Percentiles rank a stretch among this genome's conserved stretches.
phyloP scores from a whole-genome alignment of 305 asterid genomes.

The Fraxinus nigra region DNA sequence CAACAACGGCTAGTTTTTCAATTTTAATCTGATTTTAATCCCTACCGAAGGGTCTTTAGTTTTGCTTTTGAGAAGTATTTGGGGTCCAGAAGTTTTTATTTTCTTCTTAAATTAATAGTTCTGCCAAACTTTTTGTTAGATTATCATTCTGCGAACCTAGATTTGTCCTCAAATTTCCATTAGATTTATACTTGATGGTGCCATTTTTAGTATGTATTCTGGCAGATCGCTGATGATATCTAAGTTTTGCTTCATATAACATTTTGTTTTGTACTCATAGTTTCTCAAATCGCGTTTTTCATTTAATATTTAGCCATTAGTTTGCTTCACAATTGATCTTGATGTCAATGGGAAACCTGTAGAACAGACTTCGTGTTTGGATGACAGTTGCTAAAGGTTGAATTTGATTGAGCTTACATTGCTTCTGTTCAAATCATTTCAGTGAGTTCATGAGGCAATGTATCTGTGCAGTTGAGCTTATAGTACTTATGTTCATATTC shows the following conservation, averaged over 20 bases:
- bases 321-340: not conserved
- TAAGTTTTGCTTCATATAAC: not conserved
- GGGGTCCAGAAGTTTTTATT: not conserved
- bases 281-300: not conserved
- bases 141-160: conserved; percentile 5
- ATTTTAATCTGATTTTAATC: too few species aligned
- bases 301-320: not conserved
- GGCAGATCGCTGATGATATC: not conserved
- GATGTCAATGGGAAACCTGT: conserved; percentile 3
- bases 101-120: not conserved
- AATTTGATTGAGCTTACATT: not conserved
- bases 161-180: not conserved
- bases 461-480: not conserved
- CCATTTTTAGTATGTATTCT: not conserved
- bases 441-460: not conserved
- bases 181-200: not conserved
- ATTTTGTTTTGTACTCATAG: not conserved
- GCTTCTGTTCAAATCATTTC: not conserved
- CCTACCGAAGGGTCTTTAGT: not conserved
- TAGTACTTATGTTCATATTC: not conserved
- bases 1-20: too few species aligned
- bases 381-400: not conserved
- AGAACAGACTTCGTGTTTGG: not conserved
- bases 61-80: not conserved
- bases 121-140: not conserved